Evolutionary conservation across 179 eudicot species (phyloP), one percentile per base, ranked within the genome.

Genomic region (Patellifolia procumbens): DNA sequence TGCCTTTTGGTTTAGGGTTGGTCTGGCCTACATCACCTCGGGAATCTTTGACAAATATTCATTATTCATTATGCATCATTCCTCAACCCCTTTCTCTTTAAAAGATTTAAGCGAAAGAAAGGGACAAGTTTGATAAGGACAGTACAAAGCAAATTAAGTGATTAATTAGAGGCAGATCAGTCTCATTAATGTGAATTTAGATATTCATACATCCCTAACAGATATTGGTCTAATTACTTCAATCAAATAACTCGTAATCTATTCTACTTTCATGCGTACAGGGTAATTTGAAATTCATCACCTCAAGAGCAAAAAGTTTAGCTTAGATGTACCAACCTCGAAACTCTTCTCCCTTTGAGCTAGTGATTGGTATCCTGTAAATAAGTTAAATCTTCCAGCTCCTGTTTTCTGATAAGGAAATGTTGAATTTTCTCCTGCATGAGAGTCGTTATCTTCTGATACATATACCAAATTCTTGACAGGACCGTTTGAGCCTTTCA

Each of bases 361-460:
- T 53, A 87, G 74, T 34, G 91, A 88, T 88, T 91, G 98, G 79
- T 88, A 82, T 74, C 98, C 99, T 15, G 99, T 91, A 78, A 96
- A 96, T 60, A 83, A 86, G 83, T 90, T 96, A 84, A 93, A 96
- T 74, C 99, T 90, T 65, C 90, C 80, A 48, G 82, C 83, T 70
- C 80, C 89, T 52, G 60, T 77, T 55, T 83, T 84, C 43, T 81
- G 86, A 48, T 59, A 79, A 69, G 92, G 81, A 56, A 76, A 74
- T 53, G 88, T 82, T 63, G 73, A 65, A 52, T 81, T 86, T 74
- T 76, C 84, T 78, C 81, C 84, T 76, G 60, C 62, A 67, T 79
- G 68, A 35, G 87, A 80, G 73, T 67, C 66, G 68, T 80, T 75
- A 73, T 74, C 80, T 75, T 91, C 99, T 45, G 91, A 79, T 61